Conservation (phyloP, 2,329 filamentous ascomycete species). For the Aureobasidium leucospermi region DNA sequence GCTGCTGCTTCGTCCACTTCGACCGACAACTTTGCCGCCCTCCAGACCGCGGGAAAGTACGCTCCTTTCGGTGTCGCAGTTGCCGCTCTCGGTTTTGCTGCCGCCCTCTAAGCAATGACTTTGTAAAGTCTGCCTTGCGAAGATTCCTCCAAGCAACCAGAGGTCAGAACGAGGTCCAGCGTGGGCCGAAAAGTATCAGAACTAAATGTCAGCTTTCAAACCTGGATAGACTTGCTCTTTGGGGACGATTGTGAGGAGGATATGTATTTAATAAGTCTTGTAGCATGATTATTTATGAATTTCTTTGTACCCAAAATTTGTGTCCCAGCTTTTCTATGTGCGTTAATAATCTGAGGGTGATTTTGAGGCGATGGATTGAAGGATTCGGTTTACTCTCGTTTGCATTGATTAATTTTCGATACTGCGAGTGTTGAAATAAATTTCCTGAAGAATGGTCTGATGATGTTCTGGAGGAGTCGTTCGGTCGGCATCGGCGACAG, state of each 20-base stretch:
- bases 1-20: background rate
- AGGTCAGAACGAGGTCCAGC: background rate
- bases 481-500: background rate
- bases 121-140: no score
- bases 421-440: no score
- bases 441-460: no score
- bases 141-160: no score
- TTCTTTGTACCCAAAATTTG: background rate
- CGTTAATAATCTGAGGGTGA: background rate
- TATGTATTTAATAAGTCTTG: background rate
- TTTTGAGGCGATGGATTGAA: no score
- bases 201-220: background rate
- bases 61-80: background rate
- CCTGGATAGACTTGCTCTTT: background rate
- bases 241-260: background rate
- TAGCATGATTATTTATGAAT: background rate
- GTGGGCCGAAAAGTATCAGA: background rate
- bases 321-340: background rate
- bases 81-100: conserved; percentile 5
- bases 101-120: background rate
- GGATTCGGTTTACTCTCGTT: no score
- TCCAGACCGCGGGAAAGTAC: background rate
- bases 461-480: background rate
- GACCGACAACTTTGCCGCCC: background rate
- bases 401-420: no score